Conservation (phyloP, 176 grass and related monocot genomes). For the Phoenix roebelenii region DNA sequence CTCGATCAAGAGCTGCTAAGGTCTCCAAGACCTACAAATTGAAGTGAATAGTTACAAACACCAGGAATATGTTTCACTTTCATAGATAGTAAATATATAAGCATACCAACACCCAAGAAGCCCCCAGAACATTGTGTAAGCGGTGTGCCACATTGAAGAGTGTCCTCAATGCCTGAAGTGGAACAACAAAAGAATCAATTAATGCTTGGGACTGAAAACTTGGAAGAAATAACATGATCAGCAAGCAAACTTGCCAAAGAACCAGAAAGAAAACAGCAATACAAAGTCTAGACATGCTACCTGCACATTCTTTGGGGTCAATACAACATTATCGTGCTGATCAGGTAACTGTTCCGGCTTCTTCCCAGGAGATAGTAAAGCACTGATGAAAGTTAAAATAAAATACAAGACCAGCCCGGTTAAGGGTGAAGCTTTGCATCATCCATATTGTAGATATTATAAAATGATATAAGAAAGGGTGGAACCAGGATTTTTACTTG, state of each 20-base stretch:
- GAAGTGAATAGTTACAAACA: not conserved
- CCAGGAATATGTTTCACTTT: conserved; percentile 11
- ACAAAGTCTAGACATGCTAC: conserved; percentile 16
- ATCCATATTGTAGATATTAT: too few species aligned
- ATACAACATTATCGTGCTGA: conserved; percentile 79
- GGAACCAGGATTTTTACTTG: too few species aligned
- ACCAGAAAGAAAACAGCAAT: not conserved
- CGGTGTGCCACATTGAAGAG: conserved; percentile 98
- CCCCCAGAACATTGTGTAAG: conserved; percentile 90
- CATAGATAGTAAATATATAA: not conserved
- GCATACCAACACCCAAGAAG: conserved; percentile 95
- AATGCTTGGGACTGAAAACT: not conserved
- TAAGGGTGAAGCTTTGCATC: too few species aligned
- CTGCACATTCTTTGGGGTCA: conserved; percentile 97
- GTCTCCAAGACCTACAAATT: conserved; percentile 82
- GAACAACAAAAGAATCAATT: conserved; percentile 18
- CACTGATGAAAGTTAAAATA: conserved; percentile 26
- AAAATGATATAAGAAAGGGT: too few species aligned
- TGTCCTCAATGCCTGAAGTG: conserved; percentile 74
- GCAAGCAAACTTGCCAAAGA: conserved; percentile 13
- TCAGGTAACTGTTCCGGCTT: conserved; percentile 54
- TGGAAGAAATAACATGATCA: conserved; percentile 8
- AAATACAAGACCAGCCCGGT: too few species aligned
- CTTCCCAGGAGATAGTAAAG: conserved; percentile 69
- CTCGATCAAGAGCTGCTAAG: conserved; percentile 86